Evolutionary conservation across 1,284 basidiomycete species (phyloP).

Genomic region (Neonothopanus nambi): DNA sequence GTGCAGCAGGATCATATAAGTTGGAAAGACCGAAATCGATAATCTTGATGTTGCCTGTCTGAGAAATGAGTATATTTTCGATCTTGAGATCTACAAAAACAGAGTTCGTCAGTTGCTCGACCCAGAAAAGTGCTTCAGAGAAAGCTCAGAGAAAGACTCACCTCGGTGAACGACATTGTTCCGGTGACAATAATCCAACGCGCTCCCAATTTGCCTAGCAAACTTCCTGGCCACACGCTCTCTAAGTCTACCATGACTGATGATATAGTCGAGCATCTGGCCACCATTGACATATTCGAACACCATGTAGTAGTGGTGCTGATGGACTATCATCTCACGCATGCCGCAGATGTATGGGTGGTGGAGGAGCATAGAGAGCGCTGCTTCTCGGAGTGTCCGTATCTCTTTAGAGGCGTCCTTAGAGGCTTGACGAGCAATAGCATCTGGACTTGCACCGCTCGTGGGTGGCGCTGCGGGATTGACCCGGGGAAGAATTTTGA

Average conservation of each 20-base stretch:
- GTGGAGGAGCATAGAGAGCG: conserved; percentile 90
- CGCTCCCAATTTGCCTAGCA: conserved; percentile 94
- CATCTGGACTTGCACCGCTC: conserved; percentile 47
- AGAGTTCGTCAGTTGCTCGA: conserved; percentile 3
- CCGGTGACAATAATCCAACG: conserved; percentile 95
- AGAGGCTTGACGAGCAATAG: conserved; percentile 74
- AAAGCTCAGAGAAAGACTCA: conserved; percentile 28
- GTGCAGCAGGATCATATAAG: conserved; percentile 83
- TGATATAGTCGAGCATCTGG: conserved; percentile 99
- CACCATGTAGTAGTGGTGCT: conserved; percentile 99
- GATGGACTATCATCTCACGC: conserved; percentile 96
- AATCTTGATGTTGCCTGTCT: conserved; percentile 99
- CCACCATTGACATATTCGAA: conserved; percentile 99
- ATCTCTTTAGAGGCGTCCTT: conserved; percentile 97
- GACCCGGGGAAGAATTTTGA: conserved; percentile 95
- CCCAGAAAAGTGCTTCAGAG: too few relatives aligned
- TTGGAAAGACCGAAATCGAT: conserved; percentile 99
- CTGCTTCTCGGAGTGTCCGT: conserved; percentile 93
- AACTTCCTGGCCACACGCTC: conserved; percentile 97
- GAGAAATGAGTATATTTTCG: conserved; percentile 98
- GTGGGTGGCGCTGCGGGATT: conserved; percentile 51
- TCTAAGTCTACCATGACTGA: conserved; percentile 93
- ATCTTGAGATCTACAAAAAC: conserved; percentile 90
- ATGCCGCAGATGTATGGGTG: conserved; percentile 99
- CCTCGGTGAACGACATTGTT: conserved; percentile 97